Evolutionary conservation across 2,329 filamentous ascomycete species (phyloP), one percentile per base, ranked within the genome.

Genomic region (Diaporthe sp.): DNA sequence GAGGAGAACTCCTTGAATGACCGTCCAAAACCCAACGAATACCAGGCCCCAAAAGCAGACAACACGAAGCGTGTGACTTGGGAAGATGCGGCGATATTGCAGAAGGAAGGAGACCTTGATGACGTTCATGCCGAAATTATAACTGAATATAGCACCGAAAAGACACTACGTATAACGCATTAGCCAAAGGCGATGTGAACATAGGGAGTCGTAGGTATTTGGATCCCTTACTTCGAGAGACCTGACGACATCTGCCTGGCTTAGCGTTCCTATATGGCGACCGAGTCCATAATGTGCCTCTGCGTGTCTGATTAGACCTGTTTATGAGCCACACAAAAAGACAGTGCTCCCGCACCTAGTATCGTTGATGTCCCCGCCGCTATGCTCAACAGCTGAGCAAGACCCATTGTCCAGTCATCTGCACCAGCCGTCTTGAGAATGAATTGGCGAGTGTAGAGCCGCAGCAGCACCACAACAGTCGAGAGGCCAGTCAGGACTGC

Each of bases 81-180:
- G 76, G 66, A 83, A 83, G 60, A 83, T 81, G 42, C 81, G 80
- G 64, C 80, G 79, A 72, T 82, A 83, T 69, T 82, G 81, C 64
- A 82, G 76, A n/a, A 82, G 75, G 69, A 83, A 81, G 9, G 79
- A 80, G 1, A 82, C 76, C 57, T 83, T 83, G 69, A 80, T 79
- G 22, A 82, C 76, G 69, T 82, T 81, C 77, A 81, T 80, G 42
- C 77, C 80, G 67, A 81, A 45, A 55, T 82, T 83, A 76, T 83
- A 83, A 54, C 77, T 73, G 28, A 82, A 75, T 35, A 82, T 79
- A 40, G 47, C 73, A 54, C 77, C 76, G 45, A 80, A 77, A 25
- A 82, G 77, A 54, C 77, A 78, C 81, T 82, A 58, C 8, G 52
- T 10, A 19, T 45, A n/a, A 66, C 60, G 28, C 13, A 17, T 67